Evolutionary conservation across 2,329 filamentous ascomycete genomes (phyloP), one percentile per base, ranked within the genome.

Genomic region (Nemania serpens): DNA sequence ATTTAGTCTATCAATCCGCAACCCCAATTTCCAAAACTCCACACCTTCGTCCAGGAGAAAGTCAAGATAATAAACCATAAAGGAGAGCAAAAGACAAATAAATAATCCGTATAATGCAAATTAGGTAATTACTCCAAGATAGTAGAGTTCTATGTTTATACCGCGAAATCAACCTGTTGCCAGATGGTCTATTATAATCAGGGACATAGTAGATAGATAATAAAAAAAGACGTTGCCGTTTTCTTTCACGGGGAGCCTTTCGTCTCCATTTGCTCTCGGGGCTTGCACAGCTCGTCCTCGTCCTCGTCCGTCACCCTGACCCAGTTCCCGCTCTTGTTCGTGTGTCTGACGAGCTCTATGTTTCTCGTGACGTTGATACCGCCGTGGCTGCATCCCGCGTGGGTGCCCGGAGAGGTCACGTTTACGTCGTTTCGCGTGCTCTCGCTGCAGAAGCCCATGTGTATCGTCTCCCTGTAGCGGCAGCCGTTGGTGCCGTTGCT

Each of bases 311-410:
- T 57, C 11, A 65, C 62, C 20, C 60, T 52, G 9, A 65, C 60
- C 62, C 62, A 65, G 3, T 39, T 55, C 15, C 62, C 62, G 15
- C 62, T 58, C 46, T 51, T 55, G 17, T 58, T 65, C 3, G 59
- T 46, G 25, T 65, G 62, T 7, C 59, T 41, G 7, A 63, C 49
- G 6, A 63, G 53, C 42, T 65, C 62, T 48, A 65, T 65, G 43
- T 65, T 56, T n/a, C 63, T 62, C 13, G 62, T 65, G 50, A 65
- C 60, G 12, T 45, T 62, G 36, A 65, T 65, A 0, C 57, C 59
- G 7, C 15, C 37, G 37, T 55, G 55, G 22, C 55, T 45, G 9
- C 22, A 39, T n/a, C 47, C 57, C 12, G 42, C 37, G 41, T 60
- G 60, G 12, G 12, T 51, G 3, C 62, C 59, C 10, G 52, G 62